Percentiles rank a stretch among this genome's conserved stretches.
Conservation (phyloP, 2,329 filamentous ascomycete genomes). For the Pseudogymnoascus sp. region DNA sequence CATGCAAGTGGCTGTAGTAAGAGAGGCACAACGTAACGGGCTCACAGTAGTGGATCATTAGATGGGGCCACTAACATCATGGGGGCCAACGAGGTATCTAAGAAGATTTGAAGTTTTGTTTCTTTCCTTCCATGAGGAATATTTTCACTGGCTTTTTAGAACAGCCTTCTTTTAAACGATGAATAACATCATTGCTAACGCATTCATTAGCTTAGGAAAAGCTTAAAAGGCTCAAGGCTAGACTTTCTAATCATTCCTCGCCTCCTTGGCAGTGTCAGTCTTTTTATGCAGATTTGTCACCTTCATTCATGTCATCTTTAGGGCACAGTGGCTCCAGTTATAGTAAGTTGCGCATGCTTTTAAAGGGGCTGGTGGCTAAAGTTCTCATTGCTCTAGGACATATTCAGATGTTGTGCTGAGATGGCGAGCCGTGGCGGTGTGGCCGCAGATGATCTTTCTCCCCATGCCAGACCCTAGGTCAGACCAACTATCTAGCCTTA, state of each 20-base stretch:
- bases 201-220: slow-evolving; percentile 10
- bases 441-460: slow-evolving; percentile 11
- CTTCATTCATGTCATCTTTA: slow-evolving; percentile 8
- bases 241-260: slow-evolving; percentile 11
- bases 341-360: slow-evolving; percentile 11
- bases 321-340: neutral
- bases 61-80: neutral
- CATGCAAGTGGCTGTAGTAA: neutral
- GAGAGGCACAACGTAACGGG: neutral
- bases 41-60: neutral
- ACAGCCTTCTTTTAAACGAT: neutral
- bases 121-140: neutral
- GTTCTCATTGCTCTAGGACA: slow-evolving; percentile 7
- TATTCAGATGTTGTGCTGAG: neutral
- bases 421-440: slow-evolving; percentile 11
- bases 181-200: slow-evolving; percentile 1
- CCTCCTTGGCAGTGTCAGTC: slow-evolving; percentile 10
- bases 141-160: neutral
- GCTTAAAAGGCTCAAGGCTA: slow-evolving; percentile 12
- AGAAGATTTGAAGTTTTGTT: neutral
- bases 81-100: neutral
- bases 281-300: slow-evolving; percentile 4
- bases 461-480: slow-evolving; percentile 10
- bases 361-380: neutral
- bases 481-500: slow-evolving; percentile 27